Conservation (phyloP, 768 basidiomycete genomes). For the Mycena indigotica region DNA sequence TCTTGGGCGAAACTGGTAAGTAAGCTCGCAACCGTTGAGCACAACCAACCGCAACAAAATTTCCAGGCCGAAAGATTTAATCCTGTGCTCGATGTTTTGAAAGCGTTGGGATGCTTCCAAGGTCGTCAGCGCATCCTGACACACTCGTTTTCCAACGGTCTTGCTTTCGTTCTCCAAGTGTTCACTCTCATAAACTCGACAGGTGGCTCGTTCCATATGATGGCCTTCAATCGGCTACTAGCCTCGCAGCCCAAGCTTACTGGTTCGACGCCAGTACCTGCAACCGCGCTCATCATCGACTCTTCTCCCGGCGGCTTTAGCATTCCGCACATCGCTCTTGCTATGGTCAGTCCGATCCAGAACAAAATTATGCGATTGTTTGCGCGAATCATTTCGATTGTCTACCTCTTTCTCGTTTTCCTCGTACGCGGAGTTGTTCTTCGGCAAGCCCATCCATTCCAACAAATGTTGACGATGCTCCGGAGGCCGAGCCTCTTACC, state of each 20-base stretch:
- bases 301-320: constrained; percentile 45
- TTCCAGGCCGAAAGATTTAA: constrained; percentile 32
- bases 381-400: constrained; percentile 27
- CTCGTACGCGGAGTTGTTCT: constrained; percentile 27
- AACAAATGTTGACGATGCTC: constrained; percentile 31
- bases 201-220: neutral
- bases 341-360: constrained; percentile 35
- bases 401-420: constrained; percentile 28
- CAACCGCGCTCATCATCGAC: constrained; percentile 45
- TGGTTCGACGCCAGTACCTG: constrained; percentile 17
- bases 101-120: constrained; percentile 38
- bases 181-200: neutral
- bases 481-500: constrained; percentile 37
- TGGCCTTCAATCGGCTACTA: neutral
- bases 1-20: constrained; percentile 34
- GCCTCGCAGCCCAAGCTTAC: neutral
- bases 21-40: neutral
- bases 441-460: constrained; percentile 25
- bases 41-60: no score
- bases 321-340: constrained; percentile 28
- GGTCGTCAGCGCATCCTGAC: constrained; percentile 39
- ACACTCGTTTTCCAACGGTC: constrained; percentile 54
- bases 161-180: constrained; percentile 3
- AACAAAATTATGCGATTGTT: constrained; percentile 33
- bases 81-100: constrained; percentile 40